These are phyloP conservation scores for Rubroshorea leprosula DNA, from an alignment of 345 rosid species.

Conservation along the genomic window DNA sequence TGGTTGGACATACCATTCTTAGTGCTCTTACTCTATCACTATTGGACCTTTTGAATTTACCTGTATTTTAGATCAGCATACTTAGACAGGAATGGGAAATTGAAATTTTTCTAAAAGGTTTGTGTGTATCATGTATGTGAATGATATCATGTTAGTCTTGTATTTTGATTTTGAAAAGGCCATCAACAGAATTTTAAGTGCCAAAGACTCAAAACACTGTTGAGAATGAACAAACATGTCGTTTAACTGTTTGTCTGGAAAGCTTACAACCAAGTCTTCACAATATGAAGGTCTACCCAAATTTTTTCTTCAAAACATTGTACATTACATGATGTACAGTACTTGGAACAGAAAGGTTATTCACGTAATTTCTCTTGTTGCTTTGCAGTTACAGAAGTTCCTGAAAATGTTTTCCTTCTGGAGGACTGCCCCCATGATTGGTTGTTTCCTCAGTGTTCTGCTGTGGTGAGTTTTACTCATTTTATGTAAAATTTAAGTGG, in stretches of 20 bases:
- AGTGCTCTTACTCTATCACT: too few relatives aligned
- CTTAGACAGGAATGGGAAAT: too few relatives aligned
- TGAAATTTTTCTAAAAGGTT: too few relatives aligned
- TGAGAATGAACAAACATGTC: too few relatives aligned
- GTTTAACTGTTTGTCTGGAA: background rate
- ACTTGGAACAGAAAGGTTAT: background rate
- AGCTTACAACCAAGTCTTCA: too few relatives aligned
- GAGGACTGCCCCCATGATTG: conserved; percentile 99
- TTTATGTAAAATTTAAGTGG: background rate
- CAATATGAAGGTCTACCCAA: background rate
- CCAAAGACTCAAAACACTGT: too few relatives aligned
- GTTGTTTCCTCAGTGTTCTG: conserved; percentile 97
- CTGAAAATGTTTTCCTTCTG: conserved; percentile 61
- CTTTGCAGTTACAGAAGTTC: conserved; percentile 65
- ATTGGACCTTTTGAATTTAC: background rate
- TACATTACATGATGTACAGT: background rate
- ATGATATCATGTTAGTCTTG: too few relatives aligned
- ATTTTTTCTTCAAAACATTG: background rate
- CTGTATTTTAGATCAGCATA: too few relatives aligned
- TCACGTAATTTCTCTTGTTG: conserved; percentile 3
- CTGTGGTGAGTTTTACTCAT: conserved; percentile 56
- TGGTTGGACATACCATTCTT: too few relatives aligned
- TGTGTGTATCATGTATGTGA: too few relatives aligned
- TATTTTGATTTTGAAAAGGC: background rate
- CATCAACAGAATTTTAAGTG: background rate